Evolutionary conservation across 352 stramenopile genomes (phyloP), one percentile per base, ranked within the genome.

Genomic region (Vaucheria bursata): DNA sequence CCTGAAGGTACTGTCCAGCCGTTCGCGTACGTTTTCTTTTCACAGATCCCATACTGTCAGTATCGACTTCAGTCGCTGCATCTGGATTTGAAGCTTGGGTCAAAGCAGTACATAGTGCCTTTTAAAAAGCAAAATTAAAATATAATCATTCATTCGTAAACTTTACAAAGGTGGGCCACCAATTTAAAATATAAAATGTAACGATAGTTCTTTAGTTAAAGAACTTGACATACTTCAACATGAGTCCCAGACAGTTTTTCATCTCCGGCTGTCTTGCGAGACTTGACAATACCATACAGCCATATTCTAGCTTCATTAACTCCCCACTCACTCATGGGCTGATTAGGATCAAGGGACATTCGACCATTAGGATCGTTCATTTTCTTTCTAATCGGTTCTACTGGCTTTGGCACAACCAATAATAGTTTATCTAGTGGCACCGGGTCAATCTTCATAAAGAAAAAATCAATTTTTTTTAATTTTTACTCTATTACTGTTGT

Each of bases 1-100:
- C 53, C 53, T 77, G 69, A 36, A 81, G 53, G 5, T 67, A 18
- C 69, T 81, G 75, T 38, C 75, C 75, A 35, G 75, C 75, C 38
- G 75, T 81, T 8, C 69, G 29, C 68, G 29, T 66, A 18, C 67
- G 67, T 71, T 81, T 81, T 5, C 75, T 36, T 64, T 81, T 81
- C 1, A n/a, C 18, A 6, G 53, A 12, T n/a, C 32, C 67, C 36
- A 31, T 40, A 40, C 33, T 1, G 37, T 36, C 0, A 0, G 18
- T 31, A 29, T 6, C 33, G 36, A 25, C 33, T 12, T 32, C 68
- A 0, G 7, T 35, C 0, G 7, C 33, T 29, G 73, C 74, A 66
- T 79, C 64, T 25, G 65, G 34, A 5, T 33, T 69, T 7, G 70
- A 36, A 36, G 34, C 70, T 45, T 45, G 49, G 67, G 69, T 69